Evolutionary conservation across 805 yeast genomes (phyloP), one percentile per base, ranked within the genome.

Genomic region (Wickerhamiella spandovensis): DNA sequence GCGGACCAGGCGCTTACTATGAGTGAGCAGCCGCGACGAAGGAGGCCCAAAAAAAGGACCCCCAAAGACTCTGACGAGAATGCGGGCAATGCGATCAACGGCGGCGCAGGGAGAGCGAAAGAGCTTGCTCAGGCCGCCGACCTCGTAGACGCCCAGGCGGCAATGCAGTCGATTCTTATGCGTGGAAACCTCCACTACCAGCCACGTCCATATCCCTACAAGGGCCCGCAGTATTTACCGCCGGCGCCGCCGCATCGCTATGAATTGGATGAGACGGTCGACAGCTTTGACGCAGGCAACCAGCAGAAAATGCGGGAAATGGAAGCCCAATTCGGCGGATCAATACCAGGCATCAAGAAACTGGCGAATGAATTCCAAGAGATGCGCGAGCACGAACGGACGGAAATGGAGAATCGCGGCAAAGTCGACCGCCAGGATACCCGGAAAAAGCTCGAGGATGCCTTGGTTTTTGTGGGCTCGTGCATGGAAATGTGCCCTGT

Each of bases 401-500:
- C 67, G 43, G 72, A 77, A 50, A 88, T 89, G 95, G 95, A 88
- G 60, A 65, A 70, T 1, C 67, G 78, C 51, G 94, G 94, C 0
- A 68, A 87, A 3, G 96, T 92, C 2, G 98, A 92, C 64, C 82
- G 81, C 44, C 95, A 86, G 56, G 88, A 87, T 55, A 78, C 77
- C 0, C 77, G 87, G 42, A 87, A 88, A 65, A 80, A 82, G 50
- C 71, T 92, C n/a, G 80, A 77, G 53, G 95, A 90, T 53, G 98
- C 97, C 1, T 86, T 92, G 48, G 64, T 74, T 2, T 92, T 92
- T 61, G 77, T 78, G 52, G 99, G 99, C 2, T 76, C 95, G 1
- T 92, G 98, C 65, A 64, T 70, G 43, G 95, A 87, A 54, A 92
- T 90, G 97, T 92, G 98, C 65, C 97, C 99, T 0, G 77, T 78